Conservation (phyloP, 116 monocot genomes). For the Dioscorea cayenensis region DNA sequence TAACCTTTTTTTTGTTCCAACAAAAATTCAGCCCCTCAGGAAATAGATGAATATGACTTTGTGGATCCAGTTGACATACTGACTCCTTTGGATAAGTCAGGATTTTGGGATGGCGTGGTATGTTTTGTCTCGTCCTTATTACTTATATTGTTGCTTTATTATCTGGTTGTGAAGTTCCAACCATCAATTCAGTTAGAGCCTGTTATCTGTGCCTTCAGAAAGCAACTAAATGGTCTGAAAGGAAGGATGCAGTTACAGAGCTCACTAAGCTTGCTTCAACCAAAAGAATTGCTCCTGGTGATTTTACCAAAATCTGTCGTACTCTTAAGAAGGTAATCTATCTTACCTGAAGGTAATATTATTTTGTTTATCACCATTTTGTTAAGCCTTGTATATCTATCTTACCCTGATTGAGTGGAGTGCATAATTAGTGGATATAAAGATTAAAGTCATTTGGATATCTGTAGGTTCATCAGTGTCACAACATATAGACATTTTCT, state of each 20-base stretch:
- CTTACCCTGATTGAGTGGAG: no score
- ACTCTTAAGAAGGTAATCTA: conserved; percentile 82
- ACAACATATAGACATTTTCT: no score
- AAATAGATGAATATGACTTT: conserved; percentile 98
- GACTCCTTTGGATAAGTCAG: conserved; percentile 87
- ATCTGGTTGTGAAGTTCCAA: neutral
- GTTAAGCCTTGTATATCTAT: no score
- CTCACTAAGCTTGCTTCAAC: conserved; percentile 91
- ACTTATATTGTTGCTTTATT: neutral
- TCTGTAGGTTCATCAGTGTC: no score
- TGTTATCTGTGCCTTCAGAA: conserved; percentile 49
- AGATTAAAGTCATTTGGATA: no score
- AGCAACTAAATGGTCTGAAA: conserved; percentile 99
- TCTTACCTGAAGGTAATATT: no score
- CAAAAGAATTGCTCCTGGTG: conserved; percentile 91
- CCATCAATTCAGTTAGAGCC: neutral
- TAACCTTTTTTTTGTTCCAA: conserved; percentile 9
- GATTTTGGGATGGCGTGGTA: conserved; percentile 99
- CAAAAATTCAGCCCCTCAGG: conserved; percentile 48
- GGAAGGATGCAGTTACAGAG: conserved; percentile 96
- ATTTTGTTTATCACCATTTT: no score
- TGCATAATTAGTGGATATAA: no score
- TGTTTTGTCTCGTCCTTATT: conserved; percentile 10
- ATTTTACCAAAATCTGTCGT: conserved; percentile 87
- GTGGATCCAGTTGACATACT: conserved; percentile 99